Evolutionary conservation across 1,284 basidiomycete genomes (phyloP).

Genomic region (Fistulina hepatica): DNA sequence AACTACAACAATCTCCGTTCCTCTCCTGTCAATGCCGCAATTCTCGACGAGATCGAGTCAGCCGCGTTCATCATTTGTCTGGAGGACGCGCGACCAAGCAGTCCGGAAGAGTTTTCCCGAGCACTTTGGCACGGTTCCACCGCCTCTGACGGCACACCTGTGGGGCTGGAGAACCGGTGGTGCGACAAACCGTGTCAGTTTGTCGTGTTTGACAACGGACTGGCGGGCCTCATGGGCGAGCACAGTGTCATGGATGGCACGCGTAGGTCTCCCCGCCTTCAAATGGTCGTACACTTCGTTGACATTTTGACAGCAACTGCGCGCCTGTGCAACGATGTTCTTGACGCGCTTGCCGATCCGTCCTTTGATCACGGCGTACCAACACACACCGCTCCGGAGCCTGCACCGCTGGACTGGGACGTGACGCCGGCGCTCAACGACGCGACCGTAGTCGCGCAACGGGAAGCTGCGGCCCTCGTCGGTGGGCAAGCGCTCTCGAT

Average conservation of each 20-base stretch:
- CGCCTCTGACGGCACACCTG: conserved; percentile 26
- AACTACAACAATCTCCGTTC: conserved; percentile 52
- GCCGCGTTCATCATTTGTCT: conserved; percentile 76
- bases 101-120: conserved; percentile 49
- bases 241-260: conserved; percentile 87
- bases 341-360: conserved; percentile 51
- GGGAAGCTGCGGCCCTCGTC: conserved; percentile 50
- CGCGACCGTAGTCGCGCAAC: conserved; percentile 48
- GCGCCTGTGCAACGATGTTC: conserved; percentile 62
- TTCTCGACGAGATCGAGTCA: conserved; percentile 68
- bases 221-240: conserved; percentile 82
- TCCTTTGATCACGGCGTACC: conserved; percentile 40
- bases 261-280: too few species aligned
- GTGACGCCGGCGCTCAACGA: conserved; percentile 36
- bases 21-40: conserved; percentile 46
- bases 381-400: conserved; percentile 15
- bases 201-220: conserved; percentile 68
- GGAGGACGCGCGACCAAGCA: conserved; percentile 30
- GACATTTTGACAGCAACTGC: too few species aligned
- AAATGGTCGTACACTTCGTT: too few species aligned
- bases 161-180: conserved; percentile 62
- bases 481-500: conserved; percentile 59
- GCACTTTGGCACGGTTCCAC: conserved; percentile 66
- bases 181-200: conserved; percentile 81
- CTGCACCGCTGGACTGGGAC: conserved; percentile 52